Evolutionary conservation across 441 rosid species (phyloP).

Genomic region (Adansonia rubrostipa): DNA sequence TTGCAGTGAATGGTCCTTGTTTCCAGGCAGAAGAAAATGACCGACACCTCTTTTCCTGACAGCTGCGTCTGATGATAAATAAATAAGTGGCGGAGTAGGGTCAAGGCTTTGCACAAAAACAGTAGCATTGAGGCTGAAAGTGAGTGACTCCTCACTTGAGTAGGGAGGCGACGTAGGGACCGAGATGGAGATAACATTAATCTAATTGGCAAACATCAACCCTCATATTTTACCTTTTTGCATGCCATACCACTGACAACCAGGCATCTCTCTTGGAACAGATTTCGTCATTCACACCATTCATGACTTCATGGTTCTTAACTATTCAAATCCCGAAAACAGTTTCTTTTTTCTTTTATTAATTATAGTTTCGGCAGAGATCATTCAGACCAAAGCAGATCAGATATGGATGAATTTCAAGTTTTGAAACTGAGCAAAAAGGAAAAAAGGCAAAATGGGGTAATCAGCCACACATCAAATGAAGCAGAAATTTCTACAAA

Average conservation of each 20-base stretch:
- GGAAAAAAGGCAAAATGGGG: no score
- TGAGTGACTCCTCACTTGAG: constrained; percentile 25
- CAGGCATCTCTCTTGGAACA: constrained; percentile 18
- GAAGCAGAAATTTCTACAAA: constrained; percentile 14
- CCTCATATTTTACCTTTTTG: constrained; percentile 34
- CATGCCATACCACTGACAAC: constrained; percentile 33
- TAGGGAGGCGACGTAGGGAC: constrained; percentile 8
- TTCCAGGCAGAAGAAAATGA: constrained; percentile 35
- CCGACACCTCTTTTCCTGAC: constrained; percentile 37
- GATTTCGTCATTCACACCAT: background rate
- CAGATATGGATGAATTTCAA: background rate
- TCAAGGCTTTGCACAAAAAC: constrained; percentile 34
- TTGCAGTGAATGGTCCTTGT: constrained; percentile 33
- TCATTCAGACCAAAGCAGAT: background rate
- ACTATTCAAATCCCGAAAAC: background rate
- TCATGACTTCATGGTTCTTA: background rate
- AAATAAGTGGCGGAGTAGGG: background rate
- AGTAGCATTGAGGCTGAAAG: constrained; percentile 36
- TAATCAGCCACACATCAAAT: no score
- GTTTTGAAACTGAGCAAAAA: background rate
- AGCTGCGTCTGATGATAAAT: background rate
- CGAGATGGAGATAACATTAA: background rate
- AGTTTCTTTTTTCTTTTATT: background rate
- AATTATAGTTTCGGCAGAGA: background rate
- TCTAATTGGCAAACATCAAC: constrained; percentile 25